phyloP scores from a whole-genome alignment of 305 asterid species.

The Solanum hybrid region DNA sequence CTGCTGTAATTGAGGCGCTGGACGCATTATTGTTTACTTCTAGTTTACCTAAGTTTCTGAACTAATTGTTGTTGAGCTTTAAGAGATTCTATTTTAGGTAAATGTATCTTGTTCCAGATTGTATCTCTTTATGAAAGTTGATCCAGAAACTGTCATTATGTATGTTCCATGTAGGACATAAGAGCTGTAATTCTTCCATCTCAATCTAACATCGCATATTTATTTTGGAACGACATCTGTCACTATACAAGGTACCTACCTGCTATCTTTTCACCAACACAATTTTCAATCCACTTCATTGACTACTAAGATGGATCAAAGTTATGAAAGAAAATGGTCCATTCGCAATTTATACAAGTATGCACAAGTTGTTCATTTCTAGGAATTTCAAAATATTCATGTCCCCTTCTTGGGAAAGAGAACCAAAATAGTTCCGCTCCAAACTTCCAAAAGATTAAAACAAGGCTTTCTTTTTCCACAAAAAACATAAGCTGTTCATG shows the following conservation, averaged over 20 bases:
- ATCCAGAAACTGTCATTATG: background rate
- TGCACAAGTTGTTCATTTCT: background rate
- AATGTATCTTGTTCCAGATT: background rate
- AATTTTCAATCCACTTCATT: background rate
- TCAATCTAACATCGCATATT: background rate
- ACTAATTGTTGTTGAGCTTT: background rate
- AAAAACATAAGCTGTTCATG: background rate
- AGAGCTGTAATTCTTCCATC: background rate
- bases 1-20: background rate
- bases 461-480: background rate
- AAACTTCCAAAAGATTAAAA: background rate
- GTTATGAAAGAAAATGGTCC: background rate
- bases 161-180: background rate
- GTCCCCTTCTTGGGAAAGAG: background rate
- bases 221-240: background rate
- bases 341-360: background rate
- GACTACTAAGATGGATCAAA: no score
- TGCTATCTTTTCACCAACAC: background rate
- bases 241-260: background rate
- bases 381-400: background rate
- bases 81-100: background rate
- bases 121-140: background rate
- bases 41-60: background rate
- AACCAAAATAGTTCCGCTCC: background rate
- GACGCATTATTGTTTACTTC: background rate